phyloP scores from a whole-genome alignment of 768 basidiomycete species.

The Termitomyces sp. region DNA sequence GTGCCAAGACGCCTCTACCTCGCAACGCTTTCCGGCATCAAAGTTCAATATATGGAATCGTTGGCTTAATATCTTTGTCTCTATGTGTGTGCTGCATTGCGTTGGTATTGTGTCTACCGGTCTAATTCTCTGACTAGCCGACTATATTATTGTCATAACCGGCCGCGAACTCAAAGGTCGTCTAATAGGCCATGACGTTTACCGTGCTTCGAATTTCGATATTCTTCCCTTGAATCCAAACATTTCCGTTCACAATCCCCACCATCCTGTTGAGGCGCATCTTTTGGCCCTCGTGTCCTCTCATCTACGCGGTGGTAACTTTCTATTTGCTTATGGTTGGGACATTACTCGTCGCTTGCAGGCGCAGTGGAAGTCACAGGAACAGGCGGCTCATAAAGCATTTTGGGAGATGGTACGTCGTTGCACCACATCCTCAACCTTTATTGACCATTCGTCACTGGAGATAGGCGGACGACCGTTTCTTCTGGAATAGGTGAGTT shows the following conservation, averaged over 20 bases:
- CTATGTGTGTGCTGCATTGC: constrained; percentile 43
- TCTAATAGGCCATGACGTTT: constrained; percentile 84
- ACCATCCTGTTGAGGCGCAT: constrained; percentile 86
- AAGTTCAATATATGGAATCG: constrained; percentile 70
- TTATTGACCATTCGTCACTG: background rate
- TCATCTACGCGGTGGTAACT: constrained; percentile 75
- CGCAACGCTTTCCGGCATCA: constrained; percentile 54
- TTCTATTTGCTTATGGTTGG: constrained; percentile 89
- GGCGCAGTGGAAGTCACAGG: constrained; percentile 64
- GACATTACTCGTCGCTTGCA: constrained; percentile 89
- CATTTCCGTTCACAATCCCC: constrained; percentile 61
- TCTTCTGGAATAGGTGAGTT: constrained; percentile 93
- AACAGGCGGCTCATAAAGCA: constrained; percentile 48
- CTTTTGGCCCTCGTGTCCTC: constrained; percentile 82
- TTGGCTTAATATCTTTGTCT: constrained; percentile 74
- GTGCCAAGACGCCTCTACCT: constrained; percentile 51
- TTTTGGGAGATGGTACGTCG: constrained; percentile 75
- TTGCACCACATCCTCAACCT: background rate
- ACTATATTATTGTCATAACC: constrained; percentile 89
- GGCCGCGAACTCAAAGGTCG: constrained; percentile 74
- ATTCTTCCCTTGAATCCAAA: constrained; percentile 82
- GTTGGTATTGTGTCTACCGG: background rate
- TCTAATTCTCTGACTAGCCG: constrained; percentile 54
- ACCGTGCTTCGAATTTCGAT: constrained; percentile 86
- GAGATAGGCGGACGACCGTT: constrained; percentile 83